Evolutionary conservation across 2,329 filamentous ascomycete species (phyloP).

Genomic region (Aspergillus clavatus): DNA sequence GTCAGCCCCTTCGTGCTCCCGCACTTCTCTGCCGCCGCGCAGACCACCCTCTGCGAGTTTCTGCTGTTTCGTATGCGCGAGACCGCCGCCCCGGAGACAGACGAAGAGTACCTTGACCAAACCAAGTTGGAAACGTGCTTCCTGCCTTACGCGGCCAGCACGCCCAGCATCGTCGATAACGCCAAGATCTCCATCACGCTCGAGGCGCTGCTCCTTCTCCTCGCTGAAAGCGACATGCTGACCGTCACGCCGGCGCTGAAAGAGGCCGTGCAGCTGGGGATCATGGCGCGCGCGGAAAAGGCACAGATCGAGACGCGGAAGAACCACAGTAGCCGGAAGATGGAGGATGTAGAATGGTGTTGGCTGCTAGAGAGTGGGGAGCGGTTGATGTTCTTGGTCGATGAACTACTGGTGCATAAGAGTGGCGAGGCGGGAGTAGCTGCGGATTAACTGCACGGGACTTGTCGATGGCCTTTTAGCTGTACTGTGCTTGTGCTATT

Average conservation of each 20-base stretch:
- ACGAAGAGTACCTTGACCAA: slow-evolving; percentile 45
- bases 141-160: slow-evolving; percentile 61
- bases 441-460: no score
- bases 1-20: slow-evolving; percentile 43
- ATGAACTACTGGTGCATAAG: no score
- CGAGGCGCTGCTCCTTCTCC: slow-evolving; percentile 59
- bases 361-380: slow-evolving; percentile 41
- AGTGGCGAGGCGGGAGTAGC: no score
- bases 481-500: no score
- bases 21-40: slow-evolving; percentile 35
- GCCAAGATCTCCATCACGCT: slow-evolving; percentile 66
- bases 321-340: slow-evolving; percentile 36
- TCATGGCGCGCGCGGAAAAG: slow-evolving; percentile 46
- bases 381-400: slow-evolving; percentile 34
- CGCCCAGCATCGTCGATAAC: slow-evolving; percentile 60
- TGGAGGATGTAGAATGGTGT: slow-evolving; percentile 33
- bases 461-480: no score
- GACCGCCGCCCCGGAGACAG: slow-evolving; percentile 34
- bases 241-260: slow-evolving; percentile 35
- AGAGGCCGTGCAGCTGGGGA: slow-evolving; percentile 49
- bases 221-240: slow-evolving; percentile 37
- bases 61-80: slow-evolving; percentile 50
- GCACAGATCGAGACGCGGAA: slow-evolving; percentile 43
- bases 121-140: slow-evolving; percentile 55
- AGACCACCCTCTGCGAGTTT: slow-evolving; percentile 50